Conservation (phyloP, 805 yeast genomes). For the Saturnispora gosingensis region DNA sequence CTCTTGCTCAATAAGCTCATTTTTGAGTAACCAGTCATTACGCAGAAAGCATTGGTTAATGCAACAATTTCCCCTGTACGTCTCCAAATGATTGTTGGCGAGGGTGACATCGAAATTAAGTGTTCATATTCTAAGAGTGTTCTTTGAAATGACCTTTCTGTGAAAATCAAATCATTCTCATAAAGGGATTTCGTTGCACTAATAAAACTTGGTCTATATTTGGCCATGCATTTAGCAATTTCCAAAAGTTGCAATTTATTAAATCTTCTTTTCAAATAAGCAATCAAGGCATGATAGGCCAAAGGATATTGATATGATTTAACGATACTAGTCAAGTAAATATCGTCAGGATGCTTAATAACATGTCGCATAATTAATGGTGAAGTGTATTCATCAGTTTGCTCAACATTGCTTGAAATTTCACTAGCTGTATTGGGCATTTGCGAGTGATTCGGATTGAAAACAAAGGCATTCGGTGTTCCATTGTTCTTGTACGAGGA, state of each 20-base stretch:
- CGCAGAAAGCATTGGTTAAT: constrained; percentile 63
- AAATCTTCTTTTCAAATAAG: constrained; percentile 45
- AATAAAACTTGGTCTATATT: constrained; percentile 67
- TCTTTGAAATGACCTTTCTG: constrained; percentile 50
- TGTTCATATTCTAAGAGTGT: constrained; percentile 48
- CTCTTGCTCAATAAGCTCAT: constrained; percentile 50
- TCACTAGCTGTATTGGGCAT: constrained; percentile 41
- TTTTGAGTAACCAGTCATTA: constrained; percentile 55
- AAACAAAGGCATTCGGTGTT: constrained; percentile 35
- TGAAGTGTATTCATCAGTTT: constrained; percentile 40
- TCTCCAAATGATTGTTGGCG: constrained; percentile 81
- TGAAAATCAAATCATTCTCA: constrained; percentile 60
- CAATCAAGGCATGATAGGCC: constrained; percentile 51
- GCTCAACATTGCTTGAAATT: constrained; percentile 32
- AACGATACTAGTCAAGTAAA: constrained; percentile 33
- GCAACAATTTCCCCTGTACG: constrained; percentile 80
- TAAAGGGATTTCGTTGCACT: constrained; percentile 65
- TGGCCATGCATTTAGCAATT: constrained; percentile 50
- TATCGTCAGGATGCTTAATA: constrained; percentile 43
- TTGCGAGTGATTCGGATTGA: constrained; percentile 42
- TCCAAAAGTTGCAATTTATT: constrained; percentile 29
- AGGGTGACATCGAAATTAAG: constrained; percentile 50
- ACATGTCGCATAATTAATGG: constrained; percentile 50
- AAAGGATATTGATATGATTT: constrained; percentile 53
- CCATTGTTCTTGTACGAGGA: constrained; percentile 26